These are phyloP conservation scores for Ceratobasidium sp. DNA, from an alignment of 1,284 basidiomycete species.

Conservation along the genomic window DNA sequence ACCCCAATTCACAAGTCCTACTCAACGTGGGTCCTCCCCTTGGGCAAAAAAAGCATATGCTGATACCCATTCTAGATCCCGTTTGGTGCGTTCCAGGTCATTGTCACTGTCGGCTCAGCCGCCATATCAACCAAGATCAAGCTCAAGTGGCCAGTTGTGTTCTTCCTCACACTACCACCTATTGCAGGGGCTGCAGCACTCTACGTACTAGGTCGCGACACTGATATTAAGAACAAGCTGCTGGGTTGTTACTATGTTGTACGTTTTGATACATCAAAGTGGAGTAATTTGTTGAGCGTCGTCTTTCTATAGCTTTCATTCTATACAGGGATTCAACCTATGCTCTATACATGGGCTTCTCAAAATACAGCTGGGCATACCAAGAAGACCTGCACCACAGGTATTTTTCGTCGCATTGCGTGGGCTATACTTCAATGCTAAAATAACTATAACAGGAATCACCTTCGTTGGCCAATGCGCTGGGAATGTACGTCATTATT, in stretches of 20 bases:
- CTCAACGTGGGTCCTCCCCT: constrained; percentile 1
- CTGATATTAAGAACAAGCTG: constrained; percentile 48
- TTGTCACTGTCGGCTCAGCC: constrained; percentile 52
- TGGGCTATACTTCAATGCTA: too few species aligned
- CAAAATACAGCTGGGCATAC: constrained; percentile 57
- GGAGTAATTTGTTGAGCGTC: too few species aligned
- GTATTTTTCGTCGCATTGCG: too few species aligned
- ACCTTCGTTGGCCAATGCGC: constrained; percentile 55
- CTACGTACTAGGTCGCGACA: constrained; percentile 48
- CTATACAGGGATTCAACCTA: constrained; percentile 52
- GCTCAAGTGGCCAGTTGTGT: constrained; percentile 59
- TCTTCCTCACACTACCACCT: constrained; percentile 52
- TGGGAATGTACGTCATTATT: constrained; percentile 50
- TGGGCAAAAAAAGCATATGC: background rate
- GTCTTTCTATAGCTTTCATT: constrained; percentile 48
- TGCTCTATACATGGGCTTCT: constrained; percentile 55
- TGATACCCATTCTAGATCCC: constrained; percentile 52
- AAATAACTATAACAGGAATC: too few species aligned
- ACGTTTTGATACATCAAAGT: constrained; percentile 39
- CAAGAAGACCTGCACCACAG: constrained; percentile 54
- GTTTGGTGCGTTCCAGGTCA: constrained; percentile 57
- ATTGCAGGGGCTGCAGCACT: constrained; percentile 53
- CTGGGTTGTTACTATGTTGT: constrained; percentile 56
- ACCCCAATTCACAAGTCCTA: constrained; percentile 11
- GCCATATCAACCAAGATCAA: constrained; percentile 56